Conservation (phyloP, 2,329 filamentous ascomycete genomes). For the Calycina herbarum region DNA sequence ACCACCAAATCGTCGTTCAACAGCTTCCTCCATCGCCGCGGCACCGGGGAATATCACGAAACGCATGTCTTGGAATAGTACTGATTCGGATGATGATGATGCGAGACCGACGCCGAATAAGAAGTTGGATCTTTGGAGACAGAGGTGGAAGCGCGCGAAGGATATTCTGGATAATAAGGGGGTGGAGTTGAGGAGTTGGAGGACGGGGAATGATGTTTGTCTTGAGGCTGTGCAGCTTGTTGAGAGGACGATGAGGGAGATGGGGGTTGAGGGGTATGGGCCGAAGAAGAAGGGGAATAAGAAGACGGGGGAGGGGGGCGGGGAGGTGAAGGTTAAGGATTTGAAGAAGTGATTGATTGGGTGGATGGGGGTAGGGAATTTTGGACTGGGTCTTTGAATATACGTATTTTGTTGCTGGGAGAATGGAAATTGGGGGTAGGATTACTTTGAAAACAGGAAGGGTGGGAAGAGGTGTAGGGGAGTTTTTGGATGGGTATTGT, state of each 20-base stretch:
- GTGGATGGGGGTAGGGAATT: neutral
- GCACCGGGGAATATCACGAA: slow-evolving; percentile 20
- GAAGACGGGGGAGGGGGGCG: slow-evolving; percentile 35
- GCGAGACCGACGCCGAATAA: slow-evolving; percentile 50
- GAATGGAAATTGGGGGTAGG: too few relatives aligned
- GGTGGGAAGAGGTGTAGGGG: too few relatives aligned
- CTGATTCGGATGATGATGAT: slow-evolving; percentile 35
- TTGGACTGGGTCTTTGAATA: neutral
- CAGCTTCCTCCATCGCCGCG: slow-evolving; percentile 6
- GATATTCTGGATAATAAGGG: slow-evolving; percentile 61
- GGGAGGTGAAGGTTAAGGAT: slow-evolving; percentile 38
- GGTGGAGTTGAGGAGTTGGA: slow-evolving; percentile 72
- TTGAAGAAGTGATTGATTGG: slow-evolving; percentile 26
- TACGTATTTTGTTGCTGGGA: too few relatives aligned
- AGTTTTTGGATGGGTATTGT: too few relatives aligned
- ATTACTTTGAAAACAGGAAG: too few relatives aligned
- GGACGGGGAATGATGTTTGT: slow-evolving; percentile 68
- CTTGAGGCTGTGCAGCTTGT: slow-evolving; percentile 66
- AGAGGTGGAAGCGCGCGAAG: slow-evolving; percentile 66
- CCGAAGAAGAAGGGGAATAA: slow-evolving; percentile 23
- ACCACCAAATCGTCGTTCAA: neutral
- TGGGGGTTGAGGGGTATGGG: slow-evolving; percentile 41
- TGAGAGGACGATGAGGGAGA: slow-evolving; percentile 50
- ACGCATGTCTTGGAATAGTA: slow-evolving; percentile 27
- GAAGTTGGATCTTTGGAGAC: slow-evolving; percentile 71